phyloP scores from a whole-genome alignment of 2,329 filamentous ascomycete species.

The Fusarium goolgardi region DNA sequence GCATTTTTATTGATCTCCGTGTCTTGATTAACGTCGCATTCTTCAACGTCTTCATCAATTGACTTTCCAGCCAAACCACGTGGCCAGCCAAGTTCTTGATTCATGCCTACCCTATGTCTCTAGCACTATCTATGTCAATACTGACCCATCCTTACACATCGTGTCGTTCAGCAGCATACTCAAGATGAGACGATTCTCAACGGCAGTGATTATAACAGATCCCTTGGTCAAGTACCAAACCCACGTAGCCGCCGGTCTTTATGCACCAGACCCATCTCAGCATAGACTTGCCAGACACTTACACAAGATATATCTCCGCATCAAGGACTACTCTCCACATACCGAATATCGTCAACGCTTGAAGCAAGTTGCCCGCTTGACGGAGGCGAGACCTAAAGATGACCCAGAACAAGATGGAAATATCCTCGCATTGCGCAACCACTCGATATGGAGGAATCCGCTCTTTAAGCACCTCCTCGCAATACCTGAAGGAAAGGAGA shows the following conservation, averaged over 20 bases:
- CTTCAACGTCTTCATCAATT: not conserved
- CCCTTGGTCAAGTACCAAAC: conserved; percentile 81
- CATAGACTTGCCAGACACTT: conserved; percentile 80
- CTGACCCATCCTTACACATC: conserved; percentile 16
- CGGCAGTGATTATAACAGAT: conserved; percentile 72
- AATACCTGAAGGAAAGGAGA: conserved; percentile 65
- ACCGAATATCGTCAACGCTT: conserved; percentile 75
- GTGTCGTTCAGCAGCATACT: not conserved
- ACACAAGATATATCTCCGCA: conserved; percentile 77
- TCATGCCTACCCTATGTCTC: conserved; percentile 18
- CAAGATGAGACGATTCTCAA: conserved; percentile 54
- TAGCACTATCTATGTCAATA: conserved; percentile 2
- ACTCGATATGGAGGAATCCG: conserved; percentile 69
- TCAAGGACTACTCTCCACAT: conserved; percentile 83
- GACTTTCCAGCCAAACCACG: conserved; percentile 1
- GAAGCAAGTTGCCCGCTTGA: conserved; percentile 66
- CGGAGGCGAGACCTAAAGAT: conserved; percentile 47
- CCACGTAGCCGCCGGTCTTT: conserved; percentile 73
- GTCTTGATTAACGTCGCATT: not conserved
- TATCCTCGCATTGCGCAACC: conserved; percentile 62
- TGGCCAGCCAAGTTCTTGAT: conserved; percentile 1
- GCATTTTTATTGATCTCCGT: not conserved
- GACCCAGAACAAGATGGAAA: conserved; percentile 48
- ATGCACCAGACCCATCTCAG: conserved; percentile 76
- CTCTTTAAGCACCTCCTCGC: conserved; percentile 70